phyloP scores from a whole-genome alignment of 208 protist species.

The Leishmania gerbilli region DNA sequence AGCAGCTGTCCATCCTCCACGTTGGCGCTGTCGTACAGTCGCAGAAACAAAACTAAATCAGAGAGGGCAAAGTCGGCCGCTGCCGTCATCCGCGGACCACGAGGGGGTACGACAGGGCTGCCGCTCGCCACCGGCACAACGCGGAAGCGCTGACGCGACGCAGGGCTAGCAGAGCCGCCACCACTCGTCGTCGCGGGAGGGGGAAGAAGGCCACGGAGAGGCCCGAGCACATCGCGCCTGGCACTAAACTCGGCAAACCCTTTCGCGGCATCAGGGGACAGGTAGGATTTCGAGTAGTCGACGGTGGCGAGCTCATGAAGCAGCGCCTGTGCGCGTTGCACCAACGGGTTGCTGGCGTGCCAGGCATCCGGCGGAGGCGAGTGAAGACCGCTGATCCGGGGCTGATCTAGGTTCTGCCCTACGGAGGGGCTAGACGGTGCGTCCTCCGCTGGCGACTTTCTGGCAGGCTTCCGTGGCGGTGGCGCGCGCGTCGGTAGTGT shows the following conservation, averaged over 20 bases:
- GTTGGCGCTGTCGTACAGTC: constrained; percentile 55
- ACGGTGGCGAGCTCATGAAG: constrained; percentile 1
- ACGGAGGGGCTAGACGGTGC: not conserved
- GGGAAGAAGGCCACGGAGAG: constrained; percentile 29
- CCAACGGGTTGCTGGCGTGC: not conserved
- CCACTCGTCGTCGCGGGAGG: not conserved
- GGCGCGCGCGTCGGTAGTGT: not conserved
- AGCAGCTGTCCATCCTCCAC: constrained; percentile 71
- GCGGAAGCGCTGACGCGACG: constrained; percentile 7
- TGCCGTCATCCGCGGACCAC: not conserved
- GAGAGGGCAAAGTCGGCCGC: constrained; percentile 29
- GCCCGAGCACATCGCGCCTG: constrained; percentile 31
- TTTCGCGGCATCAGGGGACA: not conserved
- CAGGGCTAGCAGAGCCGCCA: not conserved
- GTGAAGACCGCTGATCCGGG: not conserved
- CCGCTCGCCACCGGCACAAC: not conserved
- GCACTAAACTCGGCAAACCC: constrained; percentile 18
- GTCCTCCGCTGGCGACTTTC: not conserved
- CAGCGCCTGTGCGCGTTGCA: constrained; percentile 9
- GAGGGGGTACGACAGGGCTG: not conserved
- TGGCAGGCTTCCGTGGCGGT: not conserved
- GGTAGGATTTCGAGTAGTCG: not conserved
- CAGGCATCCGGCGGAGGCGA: not conserved
- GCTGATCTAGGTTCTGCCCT: not conserved
- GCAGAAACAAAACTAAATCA: constrained; percentile 51